Evolutionary conservation across 306 rosid species (phyloP).

Genomic region (Rosa lucieae): DNA sequence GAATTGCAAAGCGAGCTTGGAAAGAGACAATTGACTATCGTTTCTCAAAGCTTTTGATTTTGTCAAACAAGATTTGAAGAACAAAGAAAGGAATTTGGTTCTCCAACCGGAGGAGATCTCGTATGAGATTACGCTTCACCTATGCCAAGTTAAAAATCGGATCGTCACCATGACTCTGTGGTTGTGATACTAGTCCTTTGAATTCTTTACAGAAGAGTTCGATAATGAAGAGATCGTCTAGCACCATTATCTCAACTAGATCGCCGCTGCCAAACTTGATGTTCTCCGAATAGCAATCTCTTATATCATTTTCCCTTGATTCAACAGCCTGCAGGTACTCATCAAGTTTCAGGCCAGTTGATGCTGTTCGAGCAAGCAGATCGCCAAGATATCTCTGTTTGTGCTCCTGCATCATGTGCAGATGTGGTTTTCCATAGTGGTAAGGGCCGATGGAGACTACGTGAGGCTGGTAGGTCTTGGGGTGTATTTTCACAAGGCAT

Average conservation of each 20-base stretch:
- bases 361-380: conserved; percentile 28
- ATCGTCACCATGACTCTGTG: conserved; percentile 16
- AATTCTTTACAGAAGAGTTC: conserved; percentile 41
- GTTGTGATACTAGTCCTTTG: background rate
- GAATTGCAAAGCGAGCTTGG: background rate
- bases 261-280: conserved; percentile 9
- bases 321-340: conserved; percentile 9
- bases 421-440: conserved; percentile 30
- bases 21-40: background rate
- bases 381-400: conserved; percentile 46
- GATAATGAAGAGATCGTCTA: conserved; percentile 63
- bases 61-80: conserved; percentile 16
- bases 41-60: background rate
- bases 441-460: conserved; percentile 68
- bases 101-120: conserved; percentile 58
- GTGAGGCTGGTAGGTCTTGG: conserved; percentile 47
- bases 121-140: conserved; percentile 35
- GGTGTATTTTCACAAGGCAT: conserved; percentile 33
- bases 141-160: conserved; percentile 36
- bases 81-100: conserved; percentile 68
- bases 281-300: conserved; percentile 51
- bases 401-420: conserved; percentile 54
- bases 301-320: conserved; percentile 16
- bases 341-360: conserved; percentile 6
- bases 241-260: conserved; percentile 46